Base-by-base conservation (phyloP, 768 basidiomycete genomes). In the Sarcomyxa edulis region DNA sequence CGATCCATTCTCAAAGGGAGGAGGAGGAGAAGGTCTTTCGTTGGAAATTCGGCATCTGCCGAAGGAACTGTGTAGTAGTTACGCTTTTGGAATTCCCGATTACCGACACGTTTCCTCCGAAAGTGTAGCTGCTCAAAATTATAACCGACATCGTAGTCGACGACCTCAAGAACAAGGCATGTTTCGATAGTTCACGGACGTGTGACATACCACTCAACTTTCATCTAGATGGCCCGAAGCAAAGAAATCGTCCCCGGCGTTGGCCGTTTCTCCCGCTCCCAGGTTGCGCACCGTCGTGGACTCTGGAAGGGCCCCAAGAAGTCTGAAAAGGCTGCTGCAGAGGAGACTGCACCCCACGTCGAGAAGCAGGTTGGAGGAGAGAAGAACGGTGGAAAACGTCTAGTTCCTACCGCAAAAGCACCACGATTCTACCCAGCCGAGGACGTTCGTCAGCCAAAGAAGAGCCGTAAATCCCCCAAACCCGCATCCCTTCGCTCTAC, bases 401-500 rank as follows among this genome's bases (percentile, higher is more conserved):
- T 86, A 44, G 78, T 96, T 46, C 92, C 94, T 42, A 83, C 81
- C 45, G 58, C 71, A 53, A 92, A 92, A 65, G 88, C 90, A 47
- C 75, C 89, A 36, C 84, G 84, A 52, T 94, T 81, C 78, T 96
- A 96, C 71, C 89, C 92, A 40, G 90, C 91, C 47, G 95, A 98
- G 61, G 93, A 97, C 62, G 84, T 94, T 48, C 81, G 76, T 56
- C 73, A 78, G 58, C 89, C 89, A 60, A 95, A 94, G 78, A 84
- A 86, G 68, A 84, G 78, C 64, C 85, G 94, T 59, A 97, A 97
- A 73, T 69, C 80, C 32, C 74, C 78, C 52, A 83, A 84, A 64
- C 75, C 86, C 50, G 60, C 91, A 45, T 69, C 72, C 46, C 79
- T 97, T 48, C 91, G 95, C 55, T 61, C 80, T 39, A 76, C 86